Evolutionary conservation across 495 filamentous ascomycete species (phyloP), one percentile per base, ranked within the genome.

Genomic region (Penicillium bialowiezense): DNA sequence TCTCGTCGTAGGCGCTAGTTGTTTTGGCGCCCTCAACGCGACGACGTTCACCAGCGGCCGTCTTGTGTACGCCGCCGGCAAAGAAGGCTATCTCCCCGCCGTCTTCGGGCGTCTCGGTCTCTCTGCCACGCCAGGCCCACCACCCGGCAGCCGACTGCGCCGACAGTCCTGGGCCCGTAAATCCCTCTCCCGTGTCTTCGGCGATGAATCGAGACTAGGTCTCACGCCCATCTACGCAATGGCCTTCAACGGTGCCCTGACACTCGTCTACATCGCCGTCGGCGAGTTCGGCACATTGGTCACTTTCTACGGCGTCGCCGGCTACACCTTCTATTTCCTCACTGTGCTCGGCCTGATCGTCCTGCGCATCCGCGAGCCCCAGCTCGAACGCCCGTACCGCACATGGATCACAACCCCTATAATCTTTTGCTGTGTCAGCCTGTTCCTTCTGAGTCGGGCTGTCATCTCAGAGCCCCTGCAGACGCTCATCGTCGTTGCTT

Each of bases 381-480:
- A 82, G 48, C 75, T 97, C 18, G 90, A 97, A 64, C 70, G 93
- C 18, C 90, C 93, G 2, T 98, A 97, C 68, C 82, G 79, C 63
- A 93, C 90, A 13, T 98, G 95, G 95, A 95, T 98, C 50, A 86
- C 86, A 1, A 97, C 92, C 29, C 93, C 93, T 2, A 93, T 98
- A 37, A 89, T 96, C 41, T 98, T 98, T 64, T 98, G 93, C 79
- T 98, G 93, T 58, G 93, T 98, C 12, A 95, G 89, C 62, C 63
- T 98, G 52, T 98, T 98, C 64, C 66, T 98, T 55, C 76, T 98
- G 20, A 90, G 83, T 53, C 78, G 93, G 41, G 90, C 90, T 0
- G 78, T 97, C 17, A 91, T 97, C 61, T 82, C 90, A 7, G 83
- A 91, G 62, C 93, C 93, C n/a, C 47, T 91, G 48, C 90, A 97